A percentile compares a stretch with the other conserved stretches of the same genome.
Evolutionary conservation across 2,329 filamentous ascomycete genomes (phyloP).

Genomic region (Trichophyton equinum): DNA sequence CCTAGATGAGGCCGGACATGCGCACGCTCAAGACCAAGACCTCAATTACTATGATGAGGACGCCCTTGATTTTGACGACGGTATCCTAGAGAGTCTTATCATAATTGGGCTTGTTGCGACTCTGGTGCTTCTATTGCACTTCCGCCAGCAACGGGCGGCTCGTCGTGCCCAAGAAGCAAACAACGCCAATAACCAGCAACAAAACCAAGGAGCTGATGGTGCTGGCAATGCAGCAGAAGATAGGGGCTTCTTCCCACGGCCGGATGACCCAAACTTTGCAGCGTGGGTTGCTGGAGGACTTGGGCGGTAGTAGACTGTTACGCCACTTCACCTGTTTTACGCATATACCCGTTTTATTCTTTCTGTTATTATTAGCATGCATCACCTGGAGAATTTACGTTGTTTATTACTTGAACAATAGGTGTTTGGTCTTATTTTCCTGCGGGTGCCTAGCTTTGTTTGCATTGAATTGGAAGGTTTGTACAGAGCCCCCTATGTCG

Average conservation of each 20-base stretch:
- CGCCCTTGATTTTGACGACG: constrained; percentile 56
- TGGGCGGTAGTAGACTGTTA: constrained; percentile 31
- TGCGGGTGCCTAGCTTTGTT: background rate
- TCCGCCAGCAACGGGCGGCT: constrained; percentile 58
- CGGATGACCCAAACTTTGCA: constrained; percentile 53
- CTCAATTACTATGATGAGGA: constrained; percentile 49
- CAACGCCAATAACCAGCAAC: constrained; percentile 2
- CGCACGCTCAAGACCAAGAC: constrained; percentile 28
- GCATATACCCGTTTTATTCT: constrained; percentile 4
- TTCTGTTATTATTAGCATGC: background rate
- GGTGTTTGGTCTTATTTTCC: background rate
- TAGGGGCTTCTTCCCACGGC: constrained; percentile 51
- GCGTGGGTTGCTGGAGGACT: constrained; percentile 58
- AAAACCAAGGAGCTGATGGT: constrained; percentile 6
- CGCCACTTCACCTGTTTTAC: background rate
- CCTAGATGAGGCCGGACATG: constrained; percentile 17
- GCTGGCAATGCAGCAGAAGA: constrained; percentile 22
- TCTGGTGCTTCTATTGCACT: constrained; percentile 68
- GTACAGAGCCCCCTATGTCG: constrained; percentile 3
- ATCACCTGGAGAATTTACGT: background rate
- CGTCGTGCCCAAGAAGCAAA: constrained; percentile 19
- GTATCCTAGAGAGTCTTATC: constrained; percentile 69
- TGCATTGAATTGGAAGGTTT: constrained; percentile 12
- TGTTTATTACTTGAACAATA: background rate
- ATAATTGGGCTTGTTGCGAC: constrained; percentile 67